Conservation (phyloP, 352 stramenopile species). For the Pythium vanterpoolii region DNA sequence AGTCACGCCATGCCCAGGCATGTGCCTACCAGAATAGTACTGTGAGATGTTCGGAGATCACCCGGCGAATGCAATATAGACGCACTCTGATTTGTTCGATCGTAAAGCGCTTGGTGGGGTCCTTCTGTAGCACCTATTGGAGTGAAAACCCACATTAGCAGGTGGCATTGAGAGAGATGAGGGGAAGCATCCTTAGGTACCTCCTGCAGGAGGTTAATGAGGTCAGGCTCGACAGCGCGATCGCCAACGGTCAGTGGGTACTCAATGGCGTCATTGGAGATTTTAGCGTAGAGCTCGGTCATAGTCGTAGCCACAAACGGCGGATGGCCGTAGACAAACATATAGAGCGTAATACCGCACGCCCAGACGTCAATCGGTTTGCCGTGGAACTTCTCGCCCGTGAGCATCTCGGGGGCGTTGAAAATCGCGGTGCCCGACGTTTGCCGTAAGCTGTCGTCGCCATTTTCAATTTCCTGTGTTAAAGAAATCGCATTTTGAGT, state of each 20-base stretch:
- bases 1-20: slow-evolving; percentile 71
- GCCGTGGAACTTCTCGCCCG: slow-evolving; percentile 68
- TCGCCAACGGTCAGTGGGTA: slow-evolving; percentile 47
- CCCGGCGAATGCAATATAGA: not conserved
- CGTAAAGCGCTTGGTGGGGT: slow-evolving; percentile 53
- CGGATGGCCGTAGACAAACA: slow-evolving; percentile 93
- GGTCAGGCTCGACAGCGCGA: slow-evolving; percentile 42
- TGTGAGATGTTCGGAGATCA: not conserved
- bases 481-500: not conserved
- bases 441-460: slow-evolving; percentile 68
- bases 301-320: slow-evolving; percentile 91
- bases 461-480: slow-evolving; percentile 63
- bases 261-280: slow-evolving; percentile 75
- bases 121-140: slow-evolving; percentile 72
- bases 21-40: slow-evolving; percentile 33
- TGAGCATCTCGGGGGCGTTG: slow-evolving; percentile 79
- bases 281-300: slow-evolving; percentile 90
- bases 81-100: slow-evolving; percentile 69
- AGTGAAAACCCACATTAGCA: not conserved
- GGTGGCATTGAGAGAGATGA: not conserved
- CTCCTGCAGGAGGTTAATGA: slow-evolving; percentile 66
- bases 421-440: slow-evolving; percentile 78
- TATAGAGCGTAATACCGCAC: slow-evolving; percentile 94
- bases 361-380: slow-evolving; percentile 94
- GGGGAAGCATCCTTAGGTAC: slow-evolving; percentile 24